These are phyloP conservation scores for Kodamaea plutei DNA, from an alignment of 1,139 yeast genomes.

Conservation along the genomic window DNA sequence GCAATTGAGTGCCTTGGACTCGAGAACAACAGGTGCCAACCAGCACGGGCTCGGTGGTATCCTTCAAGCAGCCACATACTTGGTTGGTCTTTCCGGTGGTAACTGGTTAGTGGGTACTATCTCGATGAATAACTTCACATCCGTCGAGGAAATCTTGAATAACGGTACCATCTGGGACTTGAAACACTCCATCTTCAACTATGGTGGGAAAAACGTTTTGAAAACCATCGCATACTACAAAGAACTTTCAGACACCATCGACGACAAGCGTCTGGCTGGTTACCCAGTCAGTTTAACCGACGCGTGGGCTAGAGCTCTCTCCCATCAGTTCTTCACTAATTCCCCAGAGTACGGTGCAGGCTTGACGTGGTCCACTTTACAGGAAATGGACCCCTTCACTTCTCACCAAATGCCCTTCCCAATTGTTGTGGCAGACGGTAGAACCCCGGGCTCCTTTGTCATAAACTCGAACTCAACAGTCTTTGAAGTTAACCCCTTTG, in stretches of 20 bases:
- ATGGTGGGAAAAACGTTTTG: constrained; percentile 68
- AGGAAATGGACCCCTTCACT: constrained; percentile 48
- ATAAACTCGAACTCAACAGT: constrained; percentile 66
- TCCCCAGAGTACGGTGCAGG: constrained; percentile 56
- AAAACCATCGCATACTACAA: constrained; percentile 55
- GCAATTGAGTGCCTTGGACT: constrained; percentile 23
- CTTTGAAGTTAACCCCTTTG: constrained; percentile 77
- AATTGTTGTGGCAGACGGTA: constrained; percentile 71
- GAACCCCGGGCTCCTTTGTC: constrained; percentile 61
- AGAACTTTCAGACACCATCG: constrained; percentile 48
- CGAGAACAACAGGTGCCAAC: constrained; percentile 37
- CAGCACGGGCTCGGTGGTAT: constrained; percentile 74
- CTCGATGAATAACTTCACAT: constrained; percentile 77
- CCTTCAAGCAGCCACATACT: constrained; percentile 66
- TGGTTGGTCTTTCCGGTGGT: constrained; percentile 84
- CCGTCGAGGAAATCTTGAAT: constrained; percentile 55
- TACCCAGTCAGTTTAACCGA: constrained; percentile 79
- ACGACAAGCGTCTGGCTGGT: constrained; percentile 69
- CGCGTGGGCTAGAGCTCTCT: constrained; percentile 86
- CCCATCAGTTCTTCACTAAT: constrained; percentile 68
- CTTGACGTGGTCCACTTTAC: constrained; percentile 62
- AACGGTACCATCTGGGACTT: constrained; percentile 66
- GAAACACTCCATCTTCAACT: constrained; percentile 53
- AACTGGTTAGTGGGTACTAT: constrained; percentile 80
- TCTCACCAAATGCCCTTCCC: constrained; percentile 79